Evolutionary conservation across 768 basidiomycete genomes (phyloP).

Genomic region (Boletus fagicola): DNA sequence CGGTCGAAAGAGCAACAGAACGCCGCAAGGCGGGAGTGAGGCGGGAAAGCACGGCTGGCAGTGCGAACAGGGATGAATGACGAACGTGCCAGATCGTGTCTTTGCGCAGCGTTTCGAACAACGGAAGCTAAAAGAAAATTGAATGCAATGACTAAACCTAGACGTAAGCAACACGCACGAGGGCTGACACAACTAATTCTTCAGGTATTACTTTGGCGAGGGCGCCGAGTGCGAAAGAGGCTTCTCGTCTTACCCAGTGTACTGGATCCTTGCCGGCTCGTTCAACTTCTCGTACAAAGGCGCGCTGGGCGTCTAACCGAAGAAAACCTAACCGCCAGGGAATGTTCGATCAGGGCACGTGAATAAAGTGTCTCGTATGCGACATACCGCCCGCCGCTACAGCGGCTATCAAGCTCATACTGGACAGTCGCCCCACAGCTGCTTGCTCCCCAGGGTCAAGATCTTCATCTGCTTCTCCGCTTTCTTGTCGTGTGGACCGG

Average conservation of each 20-base stretch:
- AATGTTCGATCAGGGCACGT: slow-evolving; percentile 6
- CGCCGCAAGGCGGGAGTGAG: slow-evolving; percentile 58
- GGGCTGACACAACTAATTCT: slow-evolving; percentile 60
- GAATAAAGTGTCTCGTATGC: slow-evolving; percentile 7
- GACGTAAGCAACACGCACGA: slow-evolving; percentile 45
- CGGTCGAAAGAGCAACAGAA: slow-evolving; percentile 61
- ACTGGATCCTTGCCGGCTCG: slow-evolving; percentile 62
- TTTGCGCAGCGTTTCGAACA: slow-evolving; percentile 66
- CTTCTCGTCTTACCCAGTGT: slow-evolving; percentile 82
- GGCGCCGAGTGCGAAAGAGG: slow-evolving; percentile 83
- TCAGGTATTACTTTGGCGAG: slow-evolving; percentile 84
- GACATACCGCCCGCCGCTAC: slow-evolving; percentile 73
- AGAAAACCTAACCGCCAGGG: slow-evolving; percentile 45
- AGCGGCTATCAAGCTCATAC: slow-evolving; percentile 91
- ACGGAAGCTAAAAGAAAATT: slow-evolving; percentile 57
- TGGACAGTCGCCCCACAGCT: slow-evolving; percentile 80
- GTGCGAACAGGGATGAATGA: slow-evolving; percentile 80
- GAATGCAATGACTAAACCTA: neutral
- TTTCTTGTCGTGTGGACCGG: slow-evolving; percentile 15
- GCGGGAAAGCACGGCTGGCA: slow-evolving; percentile 75
- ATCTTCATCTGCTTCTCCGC: slow-evolving; percentile 39
- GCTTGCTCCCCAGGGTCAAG: slow-evolving; percentile 61
- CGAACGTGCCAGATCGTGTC: slow-evolving; percentile 83
- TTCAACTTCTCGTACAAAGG: slow-evolving; percentile 74
- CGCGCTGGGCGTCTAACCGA: slow-evolving; percentile 51